Evolutionary conservation across 2,329 filamentous ascomycete genomes (phyloP).

Genomic region (Cladophialophora exuberans): DNA sequence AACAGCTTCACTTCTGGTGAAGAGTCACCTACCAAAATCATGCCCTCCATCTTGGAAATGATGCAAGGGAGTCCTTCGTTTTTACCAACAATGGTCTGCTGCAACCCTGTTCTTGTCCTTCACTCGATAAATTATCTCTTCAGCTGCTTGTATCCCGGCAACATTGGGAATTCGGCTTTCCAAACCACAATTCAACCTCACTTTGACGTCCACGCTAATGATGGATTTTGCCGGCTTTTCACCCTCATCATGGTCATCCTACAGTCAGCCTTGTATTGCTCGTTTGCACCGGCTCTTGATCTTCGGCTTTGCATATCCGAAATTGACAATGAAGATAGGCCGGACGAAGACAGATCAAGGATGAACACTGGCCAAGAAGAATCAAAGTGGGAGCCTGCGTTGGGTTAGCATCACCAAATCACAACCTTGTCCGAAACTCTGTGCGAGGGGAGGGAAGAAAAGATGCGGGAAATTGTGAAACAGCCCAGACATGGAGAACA

Average conservation of each 20-base stretch:
- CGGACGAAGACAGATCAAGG: neutral
- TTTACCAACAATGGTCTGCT: conserved; percentile 42
- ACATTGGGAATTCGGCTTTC: conserved; percentile 35
- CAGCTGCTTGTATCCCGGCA: conserved; percentile 39
- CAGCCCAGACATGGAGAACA: neutral
- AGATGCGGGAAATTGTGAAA: no score
- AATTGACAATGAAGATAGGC: neutral
- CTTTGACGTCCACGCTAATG: conserved; percentile 43
- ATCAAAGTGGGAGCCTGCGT: no score
- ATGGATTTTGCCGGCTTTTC: conserved; percentile 45
- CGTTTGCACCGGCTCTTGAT: neutral
- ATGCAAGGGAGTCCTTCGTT: conserved; percentile 29
- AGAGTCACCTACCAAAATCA: neutral
- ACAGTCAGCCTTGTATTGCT: conserved; percentile 36
- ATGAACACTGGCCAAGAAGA: no score
- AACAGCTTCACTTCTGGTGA: neutral
- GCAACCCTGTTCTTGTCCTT: conserved; percentile 45
- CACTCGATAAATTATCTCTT: conserved; percentile 45
- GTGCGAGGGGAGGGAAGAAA: no score
- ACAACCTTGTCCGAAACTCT: no score
- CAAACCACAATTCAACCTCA: conserved; percentile 37
- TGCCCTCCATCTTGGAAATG: neutral
- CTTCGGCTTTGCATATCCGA: neutral
- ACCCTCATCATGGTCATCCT: conserved; percentile 44
- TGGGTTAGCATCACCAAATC: no score